Base-by-base conservation (phyloP, 225 moss, liverwort and hornwort genomes). In the Asterella californica region DNA sequence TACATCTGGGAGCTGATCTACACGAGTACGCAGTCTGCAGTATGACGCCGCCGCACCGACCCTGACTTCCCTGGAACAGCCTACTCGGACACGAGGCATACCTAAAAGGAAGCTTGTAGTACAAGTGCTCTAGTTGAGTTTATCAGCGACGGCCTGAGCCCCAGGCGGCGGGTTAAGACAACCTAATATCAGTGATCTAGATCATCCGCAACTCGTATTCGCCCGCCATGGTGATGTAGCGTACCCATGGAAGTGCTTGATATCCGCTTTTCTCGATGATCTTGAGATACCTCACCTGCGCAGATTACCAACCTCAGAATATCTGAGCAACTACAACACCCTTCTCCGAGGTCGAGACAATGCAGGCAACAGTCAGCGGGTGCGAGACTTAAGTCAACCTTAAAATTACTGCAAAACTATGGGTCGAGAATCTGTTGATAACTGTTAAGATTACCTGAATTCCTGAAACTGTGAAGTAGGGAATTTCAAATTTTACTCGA, bases 251-350 rank as follows among this genome's bases (percentile, higher is more conserved):
- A 80, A 96, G 82, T 83, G 96, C 96, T 84, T 96, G 96, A 69
- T 96, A 96, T 60, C 96, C 96, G 78, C 94, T 96, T 38, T 96
- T 96, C 75, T 96, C 96, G 77, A 96, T 96, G 70, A 96, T 96
- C 87, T 96, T 96, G 77, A 96, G 84, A 81, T 96, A 96, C 42
- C 96, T 89, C 57, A 96, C 96, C 96, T 96, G 81, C 25, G 34
- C 71, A 46, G 34, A 27, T 61, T 57, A 59, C 33, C 4, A 54
- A 46, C 24, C 70, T 53, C 18, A 1, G 54, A 59, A 29, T 21
- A 54, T 11, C 34, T 33, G 10, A 57, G 18, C 45, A 0, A 19
- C 22, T 32, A 54, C 37, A 11, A 0, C 11, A 17, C 17, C 37
- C 9, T 10, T 59, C 32, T n/a, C 11, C 46, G 42, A 30, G 30